Evolutionary conservation across 2,329 filamentous ascomycete species (phyloP).

Genomic region (Alternaria solani): DNA sequence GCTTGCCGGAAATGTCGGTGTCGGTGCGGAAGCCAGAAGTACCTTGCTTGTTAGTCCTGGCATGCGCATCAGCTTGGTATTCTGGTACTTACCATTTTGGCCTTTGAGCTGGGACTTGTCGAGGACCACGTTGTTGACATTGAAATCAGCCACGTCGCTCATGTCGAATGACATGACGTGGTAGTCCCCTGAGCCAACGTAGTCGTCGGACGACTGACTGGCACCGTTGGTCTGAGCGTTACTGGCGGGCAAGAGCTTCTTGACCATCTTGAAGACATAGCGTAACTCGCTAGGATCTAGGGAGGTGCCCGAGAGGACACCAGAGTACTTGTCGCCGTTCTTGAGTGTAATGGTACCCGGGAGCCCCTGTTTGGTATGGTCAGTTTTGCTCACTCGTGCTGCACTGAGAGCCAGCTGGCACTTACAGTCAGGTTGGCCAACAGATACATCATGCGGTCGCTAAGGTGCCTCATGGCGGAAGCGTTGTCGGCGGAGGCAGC

Average conservation of each 20-base stretch:
- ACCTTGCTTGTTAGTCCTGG: constrained; percentile 52
- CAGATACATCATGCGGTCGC: constrained; percentile 67
- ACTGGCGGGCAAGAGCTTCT: constrained; percentile 55
- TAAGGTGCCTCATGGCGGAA: constrained; percentile 65
- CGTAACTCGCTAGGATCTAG: constrained; percentile 62
- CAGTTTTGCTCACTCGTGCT: constrained; percentile 14
- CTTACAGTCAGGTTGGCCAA: constrained; percentile 67
- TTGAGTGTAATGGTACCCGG: constrained; percentile 64
- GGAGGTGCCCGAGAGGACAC: constrained; percentile 66
- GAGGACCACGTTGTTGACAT: constrained; percentile 62
- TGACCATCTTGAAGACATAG: constrained; percentile 72
- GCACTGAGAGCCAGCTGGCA: constrained; percentile 16
- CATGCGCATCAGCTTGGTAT: constrained; percentile 57
- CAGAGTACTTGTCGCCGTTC: constrained; percentile 67
- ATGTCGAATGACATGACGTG: constrained; percentile 67
- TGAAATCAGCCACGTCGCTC: constrained; percentile 66
- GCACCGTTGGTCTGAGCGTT: constrained; percentile 58
- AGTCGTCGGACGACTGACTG: constrained; percentile 51
- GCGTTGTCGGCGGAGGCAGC: constrained; percentile 57
- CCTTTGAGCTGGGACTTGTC: constrained; percentile 60
- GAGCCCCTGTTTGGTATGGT: constrained; percentile 58
- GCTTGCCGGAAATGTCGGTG: constrained; percentile 81
- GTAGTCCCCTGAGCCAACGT: constrained; percentile 58
- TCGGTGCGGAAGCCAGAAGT: constrained; percentile 80
- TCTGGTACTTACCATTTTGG: constrained; percentile 64